These are phyloP conservation scores for Solanum aculeatissimum DNA, from an alignment of 305 asterid species.

Conservation along the genomic window DNA sequence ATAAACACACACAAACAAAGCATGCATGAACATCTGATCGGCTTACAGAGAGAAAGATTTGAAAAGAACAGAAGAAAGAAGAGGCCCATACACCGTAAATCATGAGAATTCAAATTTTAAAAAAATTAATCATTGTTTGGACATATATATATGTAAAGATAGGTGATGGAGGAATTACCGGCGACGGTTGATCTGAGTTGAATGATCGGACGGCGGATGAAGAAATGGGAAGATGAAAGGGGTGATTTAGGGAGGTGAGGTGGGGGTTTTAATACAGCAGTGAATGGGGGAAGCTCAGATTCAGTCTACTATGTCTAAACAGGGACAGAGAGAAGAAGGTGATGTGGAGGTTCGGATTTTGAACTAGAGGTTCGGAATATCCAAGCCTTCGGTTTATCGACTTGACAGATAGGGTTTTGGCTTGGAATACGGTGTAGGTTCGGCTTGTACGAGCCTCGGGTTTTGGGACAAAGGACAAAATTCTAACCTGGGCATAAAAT, in stretches of 20 bases:
- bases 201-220: conserved; percentile 18
- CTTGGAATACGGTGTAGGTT: not conserved
- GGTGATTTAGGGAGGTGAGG: not conserved
- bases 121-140: not conserved
- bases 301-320: not conserved
- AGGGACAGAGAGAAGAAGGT: not conserved
- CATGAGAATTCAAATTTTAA: not conserved
- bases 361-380: conserved; percentile 4
- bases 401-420: not conserved
- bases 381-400: conserved; percentile 18
- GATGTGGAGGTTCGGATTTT: conserved; percentile 15
- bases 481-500: conserved; percentile 37
- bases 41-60: not conserved
- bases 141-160: not conserved
- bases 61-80: not conserved
- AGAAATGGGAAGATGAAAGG: not conserved
- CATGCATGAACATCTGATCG: not conserved
- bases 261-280: not conserved
- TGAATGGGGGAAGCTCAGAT: not conserved
- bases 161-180: not conserved
- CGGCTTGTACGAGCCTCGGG: conserved; percentile 34
- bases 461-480: conserved; percentile 39
- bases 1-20: not conserved
- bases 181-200: not conserved
- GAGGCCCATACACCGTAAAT: not conserved